Percentiles rank a stretch among this genome's conserved stretches.
Evolutionary conservation across 1,284 basidiomycete genomes (phyloP).

Genomic region (Heliocybe sulcata): DNA sequence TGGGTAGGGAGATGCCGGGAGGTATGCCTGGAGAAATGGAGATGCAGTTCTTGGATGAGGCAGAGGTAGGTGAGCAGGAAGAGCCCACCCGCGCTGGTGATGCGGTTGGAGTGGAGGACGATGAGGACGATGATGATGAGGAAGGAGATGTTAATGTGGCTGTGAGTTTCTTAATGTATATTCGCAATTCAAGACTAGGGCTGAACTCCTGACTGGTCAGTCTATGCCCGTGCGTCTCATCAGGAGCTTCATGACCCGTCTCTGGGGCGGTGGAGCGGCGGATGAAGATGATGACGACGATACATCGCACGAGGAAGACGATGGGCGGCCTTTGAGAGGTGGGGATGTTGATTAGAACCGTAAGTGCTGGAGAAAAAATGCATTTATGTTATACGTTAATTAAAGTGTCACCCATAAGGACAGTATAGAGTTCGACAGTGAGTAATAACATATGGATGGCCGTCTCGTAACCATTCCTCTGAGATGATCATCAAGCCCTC

Average conservation of each 20-base stretch:
- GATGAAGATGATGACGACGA: constrained; percentile 20
- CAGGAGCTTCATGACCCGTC: constrained; percentile 49
- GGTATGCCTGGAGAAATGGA: constrained; percentile 18
- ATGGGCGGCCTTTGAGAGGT: not conserved
- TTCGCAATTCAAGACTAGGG: not conserved
- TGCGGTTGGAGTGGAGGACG: constrained; percentile 16
- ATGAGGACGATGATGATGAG: constrained; percentile 24
- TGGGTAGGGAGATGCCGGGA: constrained; percentile 21
- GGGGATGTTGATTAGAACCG: not conserved
- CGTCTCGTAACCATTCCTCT: too few relatives aligned
- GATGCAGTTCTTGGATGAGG: constrained; percentile 15
- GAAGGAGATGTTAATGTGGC: constrained; percentile 35
- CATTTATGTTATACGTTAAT: too few relatives aligned
- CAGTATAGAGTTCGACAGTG: too few relatives aligned
- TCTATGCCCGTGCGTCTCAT: constrained; percentile 56
- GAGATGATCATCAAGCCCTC: too few relatives aligned
- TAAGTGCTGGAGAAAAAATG: too few relatives aligned
- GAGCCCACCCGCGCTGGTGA: not conserved
- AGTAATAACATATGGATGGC: too few relatives aligned
- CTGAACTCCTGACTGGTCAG: constrained; percentile 22
- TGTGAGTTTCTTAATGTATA: constrained; percentile 25
- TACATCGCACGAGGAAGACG: constrained; percentile 25
- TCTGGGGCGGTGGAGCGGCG: constrained; percentile 44
- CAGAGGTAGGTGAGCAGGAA: constrained; percentile 10
- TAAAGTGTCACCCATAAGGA: too few relatives aligned